These are phyloP conservation scores for Cercospora zeina DNA, from an alignment of 2,329 filamentous ascomycete genomes.

Conservation along the genomic window DNA sequence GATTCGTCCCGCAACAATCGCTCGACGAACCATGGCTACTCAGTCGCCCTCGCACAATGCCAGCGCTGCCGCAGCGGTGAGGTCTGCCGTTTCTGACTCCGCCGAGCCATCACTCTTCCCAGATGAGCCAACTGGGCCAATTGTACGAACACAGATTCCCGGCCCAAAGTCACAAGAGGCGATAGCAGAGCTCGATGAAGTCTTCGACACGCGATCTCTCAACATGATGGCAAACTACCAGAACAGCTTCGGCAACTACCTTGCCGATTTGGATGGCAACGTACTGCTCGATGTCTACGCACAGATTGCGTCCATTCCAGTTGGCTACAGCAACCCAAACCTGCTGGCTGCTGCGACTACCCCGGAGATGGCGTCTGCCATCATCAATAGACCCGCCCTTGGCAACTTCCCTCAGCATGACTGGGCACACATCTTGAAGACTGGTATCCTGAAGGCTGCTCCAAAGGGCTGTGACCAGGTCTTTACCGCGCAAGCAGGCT, in stretches of 20 bases:
- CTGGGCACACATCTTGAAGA: conserved; percentile 77
- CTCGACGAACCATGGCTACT: conserved; percentile 36
- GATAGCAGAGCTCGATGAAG: conserved; percentile 69
- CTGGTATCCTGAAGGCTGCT: conserved; percentile 77
- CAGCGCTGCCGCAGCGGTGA: conserved; percentile 37
- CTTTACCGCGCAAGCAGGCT: conserved; percentile 85
- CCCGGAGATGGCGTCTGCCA: conserved; percentile 73
- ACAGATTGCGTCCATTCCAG: conserved; percentile 88
- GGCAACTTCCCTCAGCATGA: conserved; percentile 87
- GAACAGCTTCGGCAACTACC: conserved; percentile 77
- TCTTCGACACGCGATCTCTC: conserved; percentile 82
- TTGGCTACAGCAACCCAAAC: conserved; percentile 87
- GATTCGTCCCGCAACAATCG: conserved; percentile 23
- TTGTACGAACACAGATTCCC: conserved; percentile 63
- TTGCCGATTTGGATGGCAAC: conserved; percentile 71
- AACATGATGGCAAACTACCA: conserved; percentile 80
- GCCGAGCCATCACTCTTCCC: conserved; percentile 46
- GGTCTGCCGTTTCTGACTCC: conserved; percentile 30
- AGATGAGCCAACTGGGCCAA: conserved; percentile 59
- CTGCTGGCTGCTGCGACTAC: conserved; percentile 69
- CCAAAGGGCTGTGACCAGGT: conserved; percentile 84
- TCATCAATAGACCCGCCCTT: conserved; percentile 86
- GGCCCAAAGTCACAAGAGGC: conserved; percentile 72
- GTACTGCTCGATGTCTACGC: conserved; percentile 77
- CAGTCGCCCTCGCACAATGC: conserved; percentile 36